phyloP scores from a whole-genome alignment of 257 asterid genomes.

The Plantago major region DNA sequence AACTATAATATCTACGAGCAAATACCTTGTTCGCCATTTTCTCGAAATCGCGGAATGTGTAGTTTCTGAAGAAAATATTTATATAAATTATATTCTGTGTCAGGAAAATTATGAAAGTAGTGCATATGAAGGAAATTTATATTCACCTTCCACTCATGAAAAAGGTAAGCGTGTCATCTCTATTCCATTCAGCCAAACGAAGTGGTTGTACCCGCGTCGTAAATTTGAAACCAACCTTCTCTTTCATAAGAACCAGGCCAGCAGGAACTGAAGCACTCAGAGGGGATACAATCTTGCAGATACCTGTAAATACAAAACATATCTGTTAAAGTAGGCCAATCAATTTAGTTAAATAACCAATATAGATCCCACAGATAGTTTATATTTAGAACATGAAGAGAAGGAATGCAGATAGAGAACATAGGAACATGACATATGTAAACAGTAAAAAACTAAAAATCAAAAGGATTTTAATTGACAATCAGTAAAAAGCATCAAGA shows the following conservation, averaged over 20 bases:
- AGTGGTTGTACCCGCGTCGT: slow-evolving; percentile 98
- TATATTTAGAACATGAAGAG: too few relatives aligned
- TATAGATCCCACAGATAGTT: background rate
- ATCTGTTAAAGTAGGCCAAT: background rate
- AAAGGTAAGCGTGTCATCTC: slow-evolving; percentile 84
- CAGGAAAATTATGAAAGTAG: slow-evolving; percentile 16
- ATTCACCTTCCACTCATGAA: slow-evolving; percentile 94
- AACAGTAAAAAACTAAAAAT: too few relatives aligned
- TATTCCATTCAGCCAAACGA: slow-evolving; percentile 94
- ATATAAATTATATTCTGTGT: slow-evolving; percentile 22
- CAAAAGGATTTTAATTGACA: too few relatives aligned
- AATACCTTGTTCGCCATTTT: slow-evolving; percentile 96
- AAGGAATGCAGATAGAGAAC: too few relatives aligned
- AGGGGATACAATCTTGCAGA: slow-evolving; percentile 97
- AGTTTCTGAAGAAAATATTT: slow-evolving; percentile 58
- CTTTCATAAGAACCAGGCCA: slow-evolving; percentile 89
- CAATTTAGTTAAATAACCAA: background rate
- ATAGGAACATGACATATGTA: too few relatives aligned
- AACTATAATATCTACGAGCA: slow-evolving; percentile 83
- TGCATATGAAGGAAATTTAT: slow-evolving; percentile 15
- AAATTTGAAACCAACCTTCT: slow-evolving; percentile 81
- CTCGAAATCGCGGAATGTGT: slow-evolving; percentile 95
- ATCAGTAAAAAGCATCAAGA: background rate
- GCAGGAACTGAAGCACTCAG: slow-evolving; percentile 91
- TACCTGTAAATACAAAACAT: slow-evolving; percentile 47